phyloP scores from a whole-genome alignment of 192 early-diverging fungal species.

The Spizellomyces sp. region DNA sequence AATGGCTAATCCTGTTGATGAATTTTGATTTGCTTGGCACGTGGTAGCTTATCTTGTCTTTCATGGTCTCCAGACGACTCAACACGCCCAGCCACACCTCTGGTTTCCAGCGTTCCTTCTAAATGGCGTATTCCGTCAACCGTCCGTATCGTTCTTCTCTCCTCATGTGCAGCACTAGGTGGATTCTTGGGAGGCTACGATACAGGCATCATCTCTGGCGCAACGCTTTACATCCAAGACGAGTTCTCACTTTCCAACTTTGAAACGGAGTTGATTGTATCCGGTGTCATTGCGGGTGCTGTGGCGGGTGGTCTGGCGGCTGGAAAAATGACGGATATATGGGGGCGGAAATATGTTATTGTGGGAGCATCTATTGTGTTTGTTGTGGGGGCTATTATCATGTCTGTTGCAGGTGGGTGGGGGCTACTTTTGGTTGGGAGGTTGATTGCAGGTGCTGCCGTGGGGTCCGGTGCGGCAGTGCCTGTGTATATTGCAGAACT shows the following conservation, averaged over 20 bases:
- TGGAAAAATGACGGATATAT: background rate
- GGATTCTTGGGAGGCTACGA: conserved; percentile 17
- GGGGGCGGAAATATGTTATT: conserved; percentile 4
- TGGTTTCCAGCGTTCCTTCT: too few species aligned
- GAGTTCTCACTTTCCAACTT: background rate
- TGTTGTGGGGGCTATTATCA: background rate
- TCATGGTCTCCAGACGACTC: too few species aligned
- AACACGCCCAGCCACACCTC: too few species aligned
- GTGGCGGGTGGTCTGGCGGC: conserved; percentile 1
- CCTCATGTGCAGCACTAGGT: conserved; percentile 8
- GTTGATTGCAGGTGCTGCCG: conserved; percentile 7
- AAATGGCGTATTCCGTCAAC: too few species aligned
- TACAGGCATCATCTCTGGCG: conserved; percentile 15
- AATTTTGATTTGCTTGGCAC: too few species aligned
- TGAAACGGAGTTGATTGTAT: conserved; percentile 13
- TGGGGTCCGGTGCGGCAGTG: conserved; percentile 43
- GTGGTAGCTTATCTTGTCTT: too few species aligned
- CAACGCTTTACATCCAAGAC: conserved; percentile 8
- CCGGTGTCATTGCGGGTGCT: conserved; percentile 10
- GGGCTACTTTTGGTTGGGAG: background rate
- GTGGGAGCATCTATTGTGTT: conserved; percentile 8
- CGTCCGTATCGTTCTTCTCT: background rate
- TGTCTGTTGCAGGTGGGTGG: background rate
- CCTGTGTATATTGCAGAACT: conserved; percentile 78
- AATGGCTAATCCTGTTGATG: too few species aligned